Evolutionary conservation across 495 filamentous ascomycete species (phyloP).

Genomic region (Hyphodiscus hymeniophilus): DNA sequence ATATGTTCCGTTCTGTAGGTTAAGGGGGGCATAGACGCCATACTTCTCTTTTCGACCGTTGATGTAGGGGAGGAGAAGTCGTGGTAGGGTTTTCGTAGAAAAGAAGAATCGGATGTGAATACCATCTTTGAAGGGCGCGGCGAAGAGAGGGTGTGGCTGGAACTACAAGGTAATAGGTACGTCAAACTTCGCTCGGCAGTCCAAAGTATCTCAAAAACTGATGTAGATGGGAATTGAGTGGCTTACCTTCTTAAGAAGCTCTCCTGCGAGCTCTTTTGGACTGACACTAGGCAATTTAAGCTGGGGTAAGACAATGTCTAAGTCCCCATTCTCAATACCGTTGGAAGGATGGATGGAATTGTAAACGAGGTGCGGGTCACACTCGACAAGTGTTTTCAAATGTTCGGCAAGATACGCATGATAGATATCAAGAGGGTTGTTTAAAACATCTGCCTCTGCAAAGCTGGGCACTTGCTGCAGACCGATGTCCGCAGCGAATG

Average conservation of each 20-base stretch:
- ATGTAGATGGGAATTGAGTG: no score
- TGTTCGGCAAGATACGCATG: constrained; percentile 4
- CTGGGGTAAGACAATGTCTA: constrained; percentile 27
- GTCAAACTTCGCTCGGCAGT: background rate
- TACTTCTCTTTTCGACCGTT: constrained; percentile 51
- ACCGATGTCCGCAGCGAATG: constrained; percentile 1
- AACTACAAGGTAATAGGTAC: constrained; percentile 37
- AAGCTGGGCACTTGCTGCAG: background rate
- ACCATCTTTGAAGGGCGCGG: constrained; percentile 53
- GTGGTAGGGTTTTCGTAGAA: constrained; percentile 47
- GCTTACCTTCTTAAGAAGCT: background rate
- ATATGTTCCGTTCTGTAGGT: constrained; percentile 29
- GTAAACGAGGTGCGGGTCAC: constrained; percentile 14
- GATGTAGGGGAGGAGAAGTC: constrained; percentile 56
- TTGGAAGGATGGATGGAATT: constrained; percentile 25
- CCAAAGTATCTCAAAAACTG: background rate
- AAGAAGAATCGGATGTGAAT: constrained; percentile 79
- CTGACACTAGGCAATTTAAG: constrained; percentile 9
- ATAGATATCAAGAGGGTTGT: constrained; percentile 9
- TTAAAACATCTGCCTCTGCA: background rate
- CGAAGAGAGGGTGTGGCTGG: constrained; percentile 63
- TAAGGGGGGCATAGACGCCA: constrained; percentile 56
- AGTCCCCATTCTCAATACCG: constrained; percentile 26
- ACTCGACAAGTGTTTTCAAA: background rate
- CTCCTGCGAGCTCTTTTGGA: background rate